A percentile compares a stretch with the other conserved stretches of the same genome.
Evolutionary conservation across 345 rosid species (phyloP).

Genomic region (Linum lewisii): DNA sequence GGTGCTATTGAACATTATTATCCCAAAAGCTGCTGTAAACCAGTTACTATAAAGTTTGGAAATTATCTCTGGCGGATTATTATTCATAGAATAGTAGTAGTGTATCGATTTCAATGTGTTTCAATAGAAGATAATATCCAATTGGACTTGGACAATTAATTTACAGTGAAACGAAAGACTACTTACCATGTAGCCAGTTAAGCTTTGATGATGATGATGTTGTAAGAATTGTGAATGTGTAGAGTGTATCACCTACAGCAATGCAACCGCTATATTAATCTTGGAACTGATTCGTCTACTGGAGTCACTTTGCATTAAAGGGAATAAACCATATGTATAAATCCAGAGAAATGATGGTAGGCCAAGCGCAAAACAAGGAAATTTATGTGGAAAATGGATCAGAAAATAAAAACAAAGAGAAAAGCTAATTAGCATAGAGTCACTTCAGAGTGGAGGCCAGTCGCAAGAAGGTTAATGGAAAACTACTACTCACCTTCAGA

Average conservation of each 20-base stretch:
- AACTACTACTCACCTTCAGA: constrained; percentile 43
- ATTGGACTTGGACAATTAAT: constrained; percentile 1
- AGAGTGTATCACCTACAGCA: constrained; percentile 58
- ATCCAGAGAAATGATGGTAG: neutral
- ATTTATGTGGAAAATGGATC: neutral
- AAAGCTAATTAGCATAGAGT: neutral
- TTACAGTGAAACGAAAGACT: constrained; percentile 9
- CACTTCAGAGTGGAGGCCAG: neutral
- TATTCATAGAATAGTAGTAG: no score
- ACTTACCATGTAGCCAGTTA: constrained; percentile 84
- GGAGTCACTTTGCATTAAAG: neutral
- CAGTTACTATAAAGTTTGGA: no score
- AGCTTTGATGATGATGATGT: constrained; percentile 61
- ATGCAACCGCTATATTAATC: constrained; percentile 2
- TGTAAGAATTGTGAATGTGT: constrained; percentile 72
- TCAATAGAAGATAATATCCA: neutral
- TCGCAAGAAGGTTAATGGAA: neutral
- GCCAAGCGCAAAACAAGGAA: neutral
- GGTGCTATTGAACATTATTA: no score
- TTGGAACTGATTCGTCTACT: neutral
- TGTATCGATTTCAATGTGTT: no score
- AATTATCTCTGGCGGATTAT: no score
- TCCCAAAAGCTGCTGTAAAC: no score
- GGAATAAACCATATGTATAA: no score
- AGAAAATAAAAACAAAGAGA: neutral